Evolutionary conservation across 1,284 basidiomycete species (phyloP), one percentile per base, ranked within the genome.

Genomic region (Ceratobasidium papillatum): DNA sequence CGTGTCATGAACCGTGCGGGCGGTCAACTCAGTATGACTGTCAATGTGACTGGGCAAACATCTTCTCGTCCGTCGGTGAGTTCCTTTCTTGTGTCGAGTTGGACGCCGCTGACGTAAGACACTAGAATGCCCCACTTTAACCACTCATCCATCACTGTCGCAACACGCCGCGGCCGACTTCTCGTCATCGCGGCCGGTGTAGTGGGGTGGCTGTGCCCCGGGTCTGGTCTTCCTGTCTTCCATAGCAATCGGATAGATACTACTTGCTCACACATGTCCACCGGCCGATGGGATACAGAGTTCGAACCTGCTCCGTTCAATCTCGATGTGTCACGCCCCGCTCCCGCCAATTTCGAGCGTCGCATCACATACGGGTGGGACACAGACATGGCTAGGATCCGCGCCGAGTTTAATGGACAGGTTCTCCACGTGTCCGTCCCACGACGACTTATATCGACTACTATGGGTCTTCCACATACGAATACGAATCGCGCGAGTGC

Each of bases 141-240:
- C 58, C 69, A 72, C 32, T 78, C n/a, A 78, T 66, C 38, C 66
- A 91, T 90, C 79, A 93, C 91, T 2, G 85, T 94, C 41, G 88
- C 91, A 1, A 91, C 90, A 2, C 88, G 90, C 79, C 86, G 87
- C 69, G 85, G 88, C 65, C 86, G 90, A 22, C 89, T 92, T 61
- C 80, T 94, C 47, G 91, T 93, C 79, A 86, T 94, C 75, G 89
- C 93, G 17, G 92, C 92, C n/a, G n/a, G n/a, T n/a, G n/a, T n/a
- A n/a, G n/a, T n/a, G n/a, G n/a, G n/a, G n/a, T n/a, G n/a, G n/a
- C n/a, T n/a, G n/a, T n/a, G n/a, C n/a, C n/a, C n/a, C n/a, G n/a
- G n/a, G n/a, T n/a, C n/a, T n/a, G n/a, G n/a, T n/a, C n/a, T n/a
- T n/a, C n/a, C n/a, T n/a, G n/a, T n/a, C n/a, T n/a, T n/a, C n/a